Base-by-base conservation (phyloP, 2,329 filamentous ascomycete genomes). In the Proliferodiscus dingleyae region DNA sequence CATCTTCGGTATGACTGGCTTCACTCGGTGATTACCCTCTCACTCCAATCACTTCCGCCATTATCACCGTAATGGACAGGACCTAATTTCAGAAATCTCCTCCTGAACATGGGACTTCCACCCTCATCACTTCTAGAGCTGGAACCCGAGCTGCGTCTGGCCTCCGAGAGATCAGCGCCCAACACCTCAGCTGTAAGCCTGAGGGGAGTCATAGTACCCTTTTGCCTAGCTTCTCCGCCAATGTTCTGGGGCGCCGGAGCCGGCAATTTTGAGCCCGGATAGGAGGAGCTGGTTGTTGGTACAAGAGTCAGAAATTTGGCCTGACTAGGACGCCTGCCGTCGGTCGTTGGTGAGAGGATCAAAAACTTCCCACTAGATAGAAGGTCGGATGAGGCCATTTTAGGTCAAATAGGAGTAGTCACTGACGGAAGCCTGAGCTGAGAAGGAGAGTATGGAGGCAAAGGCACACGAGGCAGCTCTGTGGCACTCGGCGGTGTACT, bases 251-350 rank as follows among this genome's bases (percentile, higher is more conserved):
- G 3, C 33, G n/a, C 15, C 23, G 40, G 37, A 10, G 34, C 37
- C 36, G 22, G 41, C 37, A 21, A 36, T 21, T 42, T 45, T 9
- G 41, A 18, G 29, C 16, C 51, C 45, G 41, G 58, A 47, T 60
- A 62, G 13, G 54, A 53, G 19, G 51, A 47, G 30, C 53, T 56
- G 18, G 54, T 57, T 29, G 50, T 51, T 33, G 58, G 60, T 6
- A 58, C 57, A 15, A 64, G 47, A 16, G 55, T 52, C 32, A 64
- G 54, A 47, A 64, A 63, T 3, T 21, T 48, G 44, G 48, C 49
- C 10, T 41, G 37, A 13, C 16, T 21, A n/a, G 34, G n/a, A n/a
- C 44, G 49, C 37, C 38, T 18, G 2, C 46, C 47, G 37, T 56
- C 52, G 23, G 50, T 45, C 9, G 51, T 49, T 22, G 54, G 53